phyloP scores from a whole-genome alignment of 345 rosid species.

The Physaria fendleri region DNA sequence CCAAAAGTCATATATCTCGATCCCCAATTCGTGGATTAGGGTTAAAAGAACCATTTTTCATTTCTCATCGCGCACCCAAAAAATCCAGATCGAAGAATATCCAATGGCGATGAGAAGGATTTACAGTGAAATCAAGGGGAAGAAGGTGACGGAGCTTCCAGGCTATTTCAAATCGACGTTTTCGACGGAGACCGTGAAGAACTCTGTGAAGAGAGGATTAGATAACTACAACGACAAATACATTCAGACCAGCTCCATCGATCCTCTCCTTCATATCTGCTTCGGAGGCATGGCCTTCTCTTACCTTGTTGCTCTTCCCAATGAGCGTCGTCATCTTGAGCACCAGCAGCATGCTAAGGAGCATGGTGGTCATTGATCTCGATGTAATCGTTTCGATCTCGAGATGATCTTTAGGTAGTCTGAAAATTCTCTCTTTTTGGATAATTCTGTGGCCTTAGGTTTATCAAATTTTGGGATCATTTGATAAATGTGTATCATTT shows the following conservation, averaged over 20 bases:
- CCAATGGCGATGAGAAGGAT: constrained; percentile 62
- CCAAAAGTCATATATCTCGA: constrained; percentile 12
- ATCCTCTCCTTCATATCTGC: constrained; percentile 69
- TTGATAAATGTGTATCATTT: too few species aligned
- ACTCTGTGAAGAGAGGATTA: constrained; percentile 43
- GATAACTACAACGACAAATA: constrained; percentile 77
- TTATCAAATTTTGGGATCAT: too few species aligned
- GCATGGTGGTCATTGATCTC: too few species aligned
- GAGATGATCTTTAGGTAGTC: too few species aligned
- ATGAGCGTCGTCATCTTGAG: constrained; percentile 92
- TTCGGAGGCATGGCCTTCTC: constrained; percentile 72
- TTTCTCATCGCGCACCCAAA: constrained; percentile 5
- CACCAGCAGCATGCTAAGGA: constrained; percentile 86
- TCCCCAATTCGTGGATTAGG: constrained; percentile 33
- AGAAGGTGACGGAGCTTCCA: constrained; percentile 78
- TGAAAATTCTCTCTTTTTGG: too few species aligned
- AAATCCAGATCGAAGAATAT: constrained; percentile 3
- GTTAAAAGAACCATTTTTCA: constrained; percentile 13
- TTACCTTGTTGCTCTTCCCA: constrained; percentile 81
- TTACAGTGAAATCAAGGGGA: constrained; percentile 65
- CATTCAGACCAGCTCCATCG: constrained; percentile 70
- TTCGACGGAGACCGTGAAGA: constrained; percentile 43
- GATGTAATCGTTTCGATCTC: too few species aligned
- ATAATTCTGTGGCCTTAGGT: too few species aligned
- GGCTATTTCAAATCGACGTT: constrained; percentile 63